Conservation (phyloP, 2,329 filamentous ascomycete genomes). For the Westerdykella sp. region DNA sequence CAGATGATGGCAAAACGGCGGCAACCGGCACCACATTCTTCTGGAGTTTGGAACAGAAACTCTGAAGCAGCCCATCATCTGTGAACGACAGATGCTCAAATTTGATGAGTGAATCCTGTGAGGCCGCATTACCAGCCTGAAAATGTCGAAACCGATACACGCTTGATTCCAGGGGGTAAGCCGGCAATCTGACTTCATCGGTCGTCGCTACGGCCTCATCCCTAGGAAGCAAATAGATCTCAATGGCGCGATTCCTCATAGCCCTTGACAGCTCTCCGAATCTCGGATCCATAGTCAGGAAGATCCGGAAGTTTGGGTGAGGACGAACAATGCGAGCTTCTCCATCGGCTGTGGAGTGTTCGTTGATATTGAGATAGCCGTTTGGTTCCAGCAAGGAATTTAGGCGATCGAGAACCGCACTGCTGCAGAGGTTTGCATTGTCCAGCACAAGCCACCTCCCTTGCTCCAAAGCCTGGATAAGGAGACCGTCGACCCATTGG, state of each 20-base stretch:
- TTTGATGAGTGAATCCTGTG: slow-evolving; percentile 10
- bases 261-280: slow-evolving; percentile 92
- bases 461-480: slow-evolving; percentile 77
- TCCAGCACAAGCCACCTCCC: slow-evolving; percentile 93
- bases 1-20: too few relatives aligned
- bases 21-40: not conserved
- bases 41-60: slow-evolving; percentile 24
- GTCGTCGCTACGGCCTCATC: slow-evolving; percentile 2
- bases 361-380: slow-evolving; percentile 83
- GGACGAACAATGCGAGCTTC: slow-evolving; percentile 73
- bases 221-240: slow-evolving; percentile 63
- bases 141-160: slow-evolving; percentile 37
- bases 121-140: slow-evolving; percentile 6
- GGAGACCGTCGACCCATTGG: slow-evolving; percentile 90
- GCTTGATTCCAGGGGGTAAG: slow-evolving; percentile 34
- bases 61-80: slow-evolving; percentile 23
- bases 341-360: slow-evolving; percentile 78
- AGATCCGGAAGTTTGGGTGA: slow-evolving; percentile 82
- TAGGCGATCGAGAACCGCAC: slow-evolving; percentile 86
- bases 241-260: slow-evolving; percentile 91
- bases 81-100: slow-evolving; percentile 34
- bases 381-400: slow-evolving; percentile 92
- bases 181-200: slow-evolving; percentile 1
- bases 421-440: slow-evolving; percentile 94
- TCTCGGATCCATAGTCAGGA: slow-evolving; percentile 85